A percentile compares a stretch with the other conserved stretches of the same genome.
Evolutionary conservation across 257 asterid genomes (phyloP).

Genomic region (Gentiana macrophylla): DNA sequence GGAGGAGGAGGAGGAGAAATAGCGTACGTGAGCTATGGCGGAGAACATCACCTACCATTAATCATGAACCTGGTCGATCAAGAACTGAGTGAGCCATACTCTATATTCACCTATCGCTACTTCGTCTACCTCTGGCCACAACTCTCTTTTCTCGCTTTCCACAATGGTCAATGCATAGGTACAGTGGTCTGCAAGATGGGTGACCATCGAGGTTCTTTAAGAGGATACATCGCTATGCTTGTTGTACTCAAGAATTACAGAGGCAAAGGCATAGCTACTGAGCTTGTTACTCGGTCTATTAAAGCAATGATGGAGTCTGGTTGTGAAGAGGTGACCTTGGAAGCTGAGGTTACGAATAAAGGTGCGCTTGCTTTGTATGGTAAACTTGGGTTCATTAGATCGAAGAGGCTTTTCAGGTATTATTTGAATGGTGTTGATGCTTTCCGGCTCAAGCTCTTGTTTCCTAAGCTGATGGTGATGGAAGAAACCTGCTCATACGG

Average conservation of each 20-base stretch:
- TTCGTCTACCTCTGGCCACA: conserved; percentile 97
- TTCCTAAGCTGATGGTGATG: conserved; percentile 32
- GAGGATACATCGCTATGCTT: conserved; percentile 97
- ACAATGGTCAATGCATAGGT: conserved; percentile 76
- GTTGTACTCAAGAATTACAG: conserved; percentile 80
- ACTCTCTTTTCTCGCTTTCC: conserved; percentile 82
- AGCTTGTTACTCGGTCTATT: conserved; percentile 72
- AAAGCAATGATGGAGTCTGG: conserved; percentile 85
- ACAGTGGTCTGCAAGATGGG: conserved; percentile 98
- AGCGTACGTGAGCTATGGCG: conserved; percentile 69
- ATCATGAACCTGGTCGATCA: conserved; percentile 92
- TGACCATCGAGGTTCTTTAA: conserved; percentile 73
- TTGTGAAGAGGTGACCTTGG: conserved; percentile 96
- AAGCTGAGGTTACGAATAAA: conserved; percentile 91
- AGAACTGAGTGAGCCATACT: conserved; percentile 95
- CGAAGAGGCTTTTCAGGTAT: conserved; percentile 91
- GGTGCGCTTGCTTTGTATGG: conserved; percentile 96
- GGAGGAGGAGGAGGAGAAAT: conserved; percentile 29
- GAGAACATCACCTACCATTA: conserved; percentile 96
- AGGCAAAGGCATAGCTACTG: conserved; percentile 86
- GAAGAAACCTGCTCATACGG: too few relatives aligned
- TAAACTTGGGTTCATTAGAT: conserved; percentile 79
- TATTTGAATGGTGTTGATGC: conserved; percentile 96
- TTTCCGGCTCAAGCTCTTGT: conserved; percentile 76
- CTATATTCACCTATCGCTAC: conserved; percentile 95